Evolutionary conservation across 2,329 filamentous ascomycete species (phyloP).

Genomic region (Scolecobasidium constrictum): DNA sequence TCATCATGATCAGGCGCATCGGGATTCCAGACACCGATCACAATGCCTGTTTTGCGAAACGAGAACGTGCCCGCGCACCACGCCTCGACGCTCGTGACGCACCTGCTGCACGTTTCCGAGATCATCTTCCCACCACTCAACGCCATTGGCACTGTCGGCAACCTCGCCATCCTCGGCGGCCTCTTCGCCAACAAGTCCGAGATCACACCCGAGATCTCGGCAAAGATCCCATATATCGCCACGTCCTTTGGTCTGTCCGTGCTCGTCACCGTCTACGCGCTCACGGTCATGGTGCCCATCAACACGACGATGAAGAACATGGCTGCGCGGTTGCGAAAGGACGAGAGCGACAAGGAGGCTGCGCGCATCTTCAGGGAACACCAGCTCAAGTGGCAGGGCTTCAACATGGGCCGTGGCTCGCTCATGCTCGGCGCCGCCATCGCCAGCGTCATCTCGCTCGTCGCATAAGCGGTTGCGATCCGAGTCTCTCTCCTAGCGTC

Average conservation of each 20-base stretch:
- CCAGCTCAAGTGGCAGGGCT: constrained; percentile 18
- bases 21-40: constrained; percentile 20
- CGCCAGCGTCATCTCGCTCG: background rate
- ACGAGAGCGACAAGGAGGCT: constrained; percentile 15
- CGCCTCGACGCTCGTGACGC: constrained; percentile 17
- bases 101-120: constrained; percentile 20
- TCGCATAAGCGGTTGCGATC: no score
- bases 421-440: background rate
- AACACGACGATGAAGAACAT: constrained; percentile 19
- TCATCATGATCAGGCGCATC: constrained; percentile 19
- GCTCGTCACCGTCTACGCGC: constrained; percentile 19
- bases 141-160: constrained; percentile 18
- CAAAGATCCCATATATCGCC: constrained; percentile 17
- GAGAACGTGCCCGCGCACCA: constrained; percentile 16
- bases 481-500: no score
- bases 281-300: constrained; percentile 20
- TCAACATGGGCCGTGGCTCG: constrained; percentile 11
- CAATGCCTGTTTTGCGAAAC: constrained; percentile 19
- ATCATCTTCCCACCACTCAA: constrained; percentile 21
- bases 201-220: constrained; percentile 11
- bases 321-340: constrained; percentile 15
- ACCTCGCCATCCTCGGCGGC: constrained; percentile 17
- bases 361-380: constrained; percentile 18
- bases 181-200: constrained; percentile 12
- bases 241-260: constrained; percentile 15